Evolutionary conservation across 31 red algal species (phyloP).

Genomic region (Porphyra umbilicalis): DNA sequence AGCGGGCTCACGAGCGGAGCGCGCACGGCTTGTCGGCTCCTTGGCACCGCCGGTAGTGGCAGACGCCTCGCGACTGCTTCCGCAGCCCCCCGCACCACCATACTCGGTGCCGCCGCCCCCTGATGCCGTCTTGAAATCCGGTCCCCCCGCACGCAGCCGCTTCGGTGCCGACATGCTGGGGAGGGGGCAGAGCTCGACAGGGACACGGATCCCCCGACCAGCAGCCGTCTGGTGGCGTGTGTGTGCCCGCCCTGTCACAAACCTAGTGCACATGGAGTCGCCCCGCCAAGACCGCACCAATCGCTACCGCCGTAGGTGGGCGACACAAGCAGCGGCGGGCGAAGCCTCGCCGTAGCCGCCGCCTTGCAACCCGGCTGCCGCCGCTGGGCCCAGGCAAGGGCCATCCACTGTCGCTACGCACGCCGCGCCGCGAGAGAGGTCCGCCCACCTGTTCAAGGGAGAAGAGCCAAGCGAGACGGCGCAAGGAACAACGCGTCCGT

Average conservation of each 20-base stretch:
- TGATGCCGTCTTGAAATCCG: background rate
- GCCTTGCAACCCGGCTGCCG: too few relatives aligned
- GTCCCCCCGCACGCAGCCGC: background rate
- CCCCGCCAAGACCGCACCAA: too few relatives aligned
- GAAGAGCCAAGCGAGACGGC: too few relatives aligned
- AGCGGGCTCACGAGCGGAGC: background rate
- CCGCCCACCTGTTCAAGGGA: too few relatives aligned
- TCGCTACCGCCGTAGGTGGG: too few relatives aligned
- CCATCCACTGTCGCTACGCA: too few relatives aligned
- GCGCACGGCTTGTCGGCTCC: background rate
- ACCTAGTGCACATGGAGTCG: background rate
- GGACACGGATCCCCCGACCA: background rate
- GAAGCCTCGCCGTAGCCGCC: too few relatives aligned
- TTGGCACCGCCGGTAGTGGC: background rate
- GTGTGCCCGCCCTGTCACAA: too few relatives aligned
- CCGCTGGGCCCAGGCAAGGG: too few relatives aligned
- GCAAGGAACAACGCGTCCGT: too few relatives aligned
- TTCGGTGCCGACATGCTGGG: background rate
- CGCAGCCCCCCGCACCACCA: background rate
- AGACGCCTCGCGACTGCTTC: background rate
- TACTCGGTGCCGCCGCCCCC: background rate
- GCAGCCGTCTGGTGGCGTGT: background rate
- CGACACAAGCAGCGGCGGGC: too few relatives aligned
- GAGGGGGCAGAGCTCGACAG: background rate
- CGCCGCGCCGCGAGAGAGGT: too few relatives aligned